These are phyloP conservation scores for Russula olivacea DNA, from an alignment of 768 basidiomycete genomes.

Conservation along the genomic window DNA sequence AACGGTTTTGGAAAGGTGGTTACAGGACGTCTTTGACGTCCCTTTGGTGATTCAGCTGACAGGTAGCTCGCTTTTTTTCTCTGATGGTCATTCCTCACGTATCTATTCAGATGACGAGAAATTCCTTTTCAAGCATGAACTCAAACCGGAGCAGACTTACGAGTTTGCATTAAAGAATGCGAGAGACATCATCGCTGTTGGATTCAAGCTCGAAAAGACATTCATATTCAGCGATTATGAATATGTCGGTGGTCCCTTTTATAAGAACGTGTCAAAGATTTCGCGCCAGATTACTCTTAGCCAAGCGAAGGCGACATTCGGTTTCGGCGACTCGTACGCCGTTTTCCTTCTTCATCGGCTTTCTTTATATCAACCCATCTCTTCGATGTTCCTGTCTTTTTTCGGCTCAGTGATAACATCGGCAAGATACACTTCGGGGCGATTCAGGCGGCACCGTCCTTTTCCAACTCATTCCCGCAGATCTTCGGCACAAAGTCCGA, in stretches of 20 bases:
- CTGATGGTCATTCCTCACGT: background rate
- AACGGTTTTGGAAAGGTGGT: constrained; percentile 54
- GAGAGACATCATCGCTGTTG: constrained; percentile 95
- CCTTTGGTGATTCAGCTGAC: constrained; percentile 95
- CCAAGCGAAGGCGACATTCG: constrained; percentile 93
- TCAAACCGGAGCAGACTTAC: constrained; percentile 84
- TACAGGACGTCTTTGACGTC: constrained; percentile 93
- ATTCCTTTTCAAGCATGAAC: constrained; percentile 93
- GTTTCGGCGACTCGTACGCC: constrained; percentile 89
- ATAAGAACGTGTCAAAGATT: constrained; percentile 88
- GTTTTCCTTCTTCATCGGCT: constrained; percentile 15
- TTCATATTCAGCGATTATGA: constrained; percentile 95
- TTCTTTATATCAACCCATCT: background rate
- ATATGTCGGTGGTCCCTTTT: constrained; percentile 88
- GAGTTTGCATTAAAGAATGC: constrained; percentile 80
- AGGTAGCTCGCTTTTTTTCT: constrained; percentile 42
- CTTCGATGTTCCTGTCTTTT: background rate
- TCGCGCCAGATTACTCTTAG: constrained; percentile 90
- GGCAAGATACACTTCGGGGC: constrained; percentile 96
- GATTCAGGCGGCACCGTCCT: constrained; percentile 92
- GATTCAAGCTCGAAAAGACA: constrained; percentile 85
- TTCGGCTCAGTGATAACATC: constrained; percentile 76
- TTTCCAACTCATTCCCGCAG: constrained; percentile 97
- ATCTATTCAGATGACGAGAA: constrained; percentile 85
- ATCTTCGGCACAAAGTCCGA: constrained; percentile 82